Base-by-base conservation (phyloP, 1,284 basidiomycete genomes). In the Cutaneotrichosporon sp. region DNA sequence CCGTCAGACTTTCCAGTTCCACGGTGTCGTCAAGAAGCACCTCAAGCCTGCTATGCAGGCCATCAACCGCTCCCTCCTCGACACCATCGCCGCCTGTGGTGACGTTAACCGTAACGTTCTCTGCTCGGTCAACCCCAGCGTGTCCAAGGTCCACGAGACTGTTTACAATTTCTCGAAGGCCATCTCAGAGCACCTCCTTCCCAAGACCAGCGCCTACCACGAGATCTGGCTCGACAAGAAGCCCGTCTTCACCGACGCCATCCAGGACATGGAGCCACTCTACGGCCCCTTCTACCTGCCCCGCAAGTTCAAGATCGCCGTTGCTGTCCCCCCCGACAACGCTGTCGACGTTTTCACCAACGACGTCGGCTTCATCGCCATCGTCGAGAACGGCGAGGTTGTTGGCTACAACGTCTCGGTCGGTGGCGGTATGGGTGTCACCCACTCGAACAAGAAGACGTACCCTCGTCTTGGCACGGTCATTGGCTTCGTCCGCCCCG, bases 201-300 rank as follows among this genome's bases (percentile, higher is more conserved):
- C 94, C 16, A 81, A 85, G 49, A 97, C 93, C 17, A 85, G 84
- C 5, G 94, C 96, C 2, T 98, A 99, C 76, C 92, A 97, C 72
- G 96, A 98, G 77, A 97, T 98, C 64, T 98, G 96, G 94, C 80
- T 97, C 48, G 91, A 97, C 79, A 90, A 93, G 79, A 93, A 96
- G 79, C 78, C 93, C 61, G 85, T 97, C 31, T 88, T 86, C 17
- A 91, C 90, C 24, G 90, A 90, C 38, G 90, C 90, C 1, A 75
- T 96, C 58, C 86, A 90, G 74, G 96, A 98, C 76, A 83, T 88
- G 61, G 94, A 99, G 77, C 94, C 96, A 1, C 77, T 97, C 16
- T 99, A 98, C 71, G 96, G 96, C 41, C 87, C 91, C 64, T 94
- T 91, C 77, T 98, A 99, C 77, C 80, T 99, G 29, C 94, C 96